Base-by-base conservation (phyloP, 2,329 filamentous ascomycete genomes). In the Acarospora socialis region DNA sequence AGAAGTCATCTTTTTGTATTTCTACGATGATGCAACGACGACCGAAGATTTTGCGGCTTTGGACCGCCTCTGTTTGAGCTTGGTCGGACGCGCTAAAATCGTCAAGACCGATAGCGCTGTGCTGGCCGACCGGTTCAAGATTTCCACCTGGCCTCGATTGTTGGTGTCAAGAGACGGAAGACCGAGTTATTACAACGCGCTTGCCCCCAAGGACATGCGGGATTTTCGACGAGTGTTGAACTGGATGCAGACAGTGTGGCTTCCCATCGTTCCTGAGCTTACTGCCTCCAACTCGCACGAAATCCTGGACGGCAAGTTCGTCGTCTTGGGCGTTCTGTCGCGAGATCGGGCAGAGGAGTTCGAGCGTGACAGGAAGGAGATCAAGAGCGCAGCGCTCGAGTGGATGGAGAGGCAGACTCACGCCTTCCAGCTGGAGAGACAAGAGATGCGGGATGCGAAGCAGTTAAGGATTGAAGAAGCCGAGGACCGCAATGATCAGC, bases 321-420 rank as follows among this genome's bases (percentile, higher is more conserved):
- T 95, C n/a, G 87, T 95, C 1, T 70, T 98, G 10, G 90, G 81
- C 12, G 77, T 98, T 20, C 63, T 98, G 23, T 83, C 78, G 50
- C 73, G 84, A 30, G 75, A 82, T 21, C 74, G 86, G 38, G 65
- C 77, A 21, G 81, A 87, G 35, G 75, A 83, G 21, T 93, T 93
- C 53, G 61, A 73, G 30, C 66, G 68, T 35, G 80, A 81, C 16
- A 80, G 81, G 53, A 75, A 79, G 20, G 92, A 98, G 58, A 75
- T 98, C 59, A 95, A 95, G 69, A 87, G 79, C 43, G 90, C 90
- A 1, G 90, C 90, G 6, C 70, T 86, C 38, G 90, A 95, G 55
- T 98, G 90, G 86, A 93, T 95, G 71, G 87, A 95, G 54, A 90
- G 92, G 60, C 82, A 94, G 56, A 79, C 82, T 12, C 77, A 87